Evolutionary conservation across 176 grass and related monocot genomes (phyloP).

Genomic region (Alloteropsis semialata): DNA sequence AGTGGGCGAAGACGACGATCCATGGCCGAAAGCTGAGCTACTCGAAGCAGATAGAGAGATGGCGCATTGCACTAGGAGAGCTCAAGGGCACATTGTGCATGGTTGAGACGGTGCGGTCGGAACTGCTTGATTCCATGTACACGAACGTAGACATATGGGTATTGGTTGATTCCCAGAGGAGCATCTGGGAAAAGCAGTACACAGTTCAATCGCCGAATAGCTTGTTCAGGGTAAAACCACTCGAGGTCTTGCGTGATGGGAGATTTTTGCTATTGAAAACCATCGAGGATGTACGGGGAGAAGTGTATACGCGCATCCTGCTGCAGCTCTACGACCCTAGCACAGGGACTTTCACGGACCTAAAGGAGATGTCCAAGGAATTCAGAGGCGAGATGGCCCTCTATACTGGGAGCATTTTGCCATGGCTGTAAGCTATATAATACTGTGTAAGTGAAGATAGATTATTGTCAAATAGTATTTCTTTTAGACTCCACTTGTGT

Average conservation of each 20-base stretch:
- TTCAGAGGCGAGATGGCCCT: neutral
- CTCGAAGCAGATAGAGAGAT: neutral
- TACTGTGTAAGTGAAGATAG: too few species aligned
- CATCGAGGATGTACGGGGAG: too few species aligned
- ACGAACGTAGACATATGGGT: neutral
- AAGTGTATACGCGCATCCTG: neutral
- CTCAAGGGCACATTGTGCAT: neutral
- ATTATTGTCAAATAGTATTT: too few species aligned
- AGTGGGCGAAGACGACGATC: neutral
- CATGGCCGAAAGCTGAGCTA: neutral
- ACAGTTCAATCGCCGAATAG: neutral
- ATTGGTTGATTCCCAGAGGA: neutral
- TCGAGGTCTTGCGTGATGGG: neutral
- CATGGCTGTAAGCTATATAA: too few species aligned
- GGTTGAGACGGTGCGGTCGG: neutral
- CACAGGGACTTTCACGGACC: neutral
- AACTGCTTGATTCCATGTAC: too few species aligned
- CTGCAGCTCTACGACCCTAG: neutral
- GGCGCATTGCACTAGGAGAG: neutral
- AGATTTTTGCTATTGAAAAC: neutral
- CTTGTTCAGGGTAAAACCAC: neutral
- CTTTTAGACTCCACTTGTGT: too few species aligned
- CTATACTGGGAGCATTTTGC: neutral
- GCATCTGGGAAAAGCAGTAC: neutral
- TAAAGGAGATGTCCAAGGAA: neutral